Conservation (phyloP, 1,139 yeast genomes). For the Hyphopichia buzzinii region DNA sequence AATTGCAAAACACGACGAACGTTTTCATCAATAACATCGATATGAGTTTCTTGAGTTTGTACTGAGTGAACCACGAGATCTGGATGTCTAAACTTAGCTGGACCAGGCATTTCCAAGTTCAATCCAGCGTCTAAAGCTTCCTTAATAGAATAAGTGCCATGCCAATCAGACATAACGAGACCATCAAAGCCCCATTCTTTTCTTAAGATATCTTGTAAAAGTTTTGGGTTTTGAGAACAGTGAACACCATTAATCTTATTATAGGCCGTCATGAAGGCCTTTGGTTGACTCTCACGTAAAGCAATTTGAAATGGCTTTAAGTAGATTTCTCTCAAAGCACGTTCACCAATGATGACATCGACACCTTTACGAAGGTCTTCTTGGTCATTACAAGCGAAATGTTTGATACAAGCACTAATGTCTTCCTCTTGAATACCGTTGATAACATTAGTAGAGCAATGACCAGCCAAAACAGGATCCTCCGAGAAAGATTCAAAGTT, state of each 20-base stretch:
- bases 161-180: slow-evolving; percentile 62
- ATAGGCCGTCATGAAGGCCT: slow-evolving; percentile 54
- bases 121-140: slow-evolving; percentile 51
- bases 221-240: slow-evolving; percentile 43
- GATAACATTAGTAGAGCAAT: slow-evolving; percentile 25
- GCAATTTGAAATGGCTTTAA: slow-evolving; percentile 63
- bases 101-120: slow-evolving; percentile 67
- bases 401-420: slow-evolving; percentile 58
- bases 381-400: slow-evolving; percentile 59
- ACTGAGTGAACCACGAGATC: slow-evolving; percentile 30
- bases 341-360: slow-evolving; percentile 48
- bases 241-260: slow-evolving; percentile 59
- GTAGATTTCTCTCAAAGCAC: slow-evolving; percentile 62
- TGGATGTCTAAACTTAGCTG: slow-evolving; percentile 42
- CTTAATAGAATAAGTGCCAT: slow-evolving; percentile 50
- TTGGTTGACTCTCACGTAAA: slow-evolving; percentile 38
- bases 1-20: slow-evolving; percentile 47
- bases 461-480: slow-evolving; percentile 33
- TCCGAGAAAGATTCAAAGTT: slow-evolving; percentile 35
- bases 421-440: slow-evolving; percentile 31
- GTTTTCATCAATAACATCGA: slow-evolving; percentile 40
- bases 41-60: slow-evolving; percentile 29
- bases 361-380: slow-evolving; percentile 54
- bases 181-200: slow-evolving; percentile 45
- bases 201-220: slow-evolving; percentile 42